phyloP scores from a whole-genome alignment of 2,329 filamentous ascomycete genomes.

The Pseudocercospora macadamiae region DNA sequence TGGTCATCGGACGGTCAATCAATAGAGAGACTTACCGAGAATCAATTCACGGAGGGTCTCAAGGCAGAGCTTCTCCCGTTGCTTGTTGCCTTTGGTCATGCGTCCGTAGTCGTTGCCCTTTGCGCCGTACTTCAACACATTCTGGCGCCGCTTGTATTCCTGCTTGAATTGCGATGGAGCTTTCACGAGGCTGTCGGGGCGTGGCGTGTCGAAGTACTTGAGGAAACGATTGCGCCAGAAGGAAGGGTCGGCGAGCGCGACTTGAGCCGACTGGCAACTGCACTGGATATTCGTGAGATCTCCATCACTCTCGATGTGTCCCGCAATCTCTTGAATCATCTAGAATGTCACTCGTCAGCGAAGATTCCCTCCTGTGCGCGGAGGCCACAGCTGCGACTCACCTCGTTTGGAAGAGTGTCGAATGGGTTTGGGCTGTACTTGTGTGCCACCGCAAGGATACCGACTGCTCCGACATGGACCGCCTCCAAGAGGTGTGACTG shows the following conservation, averaged over 20 bases:
- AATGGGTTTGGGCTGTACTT: slow-evolving; percentile 21
- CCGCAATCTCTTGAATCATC: slow-evolving; percentile 47
- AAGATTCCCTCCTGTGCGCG: background rate
- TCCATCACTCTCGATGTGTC: slow-evolving; percentile 43
- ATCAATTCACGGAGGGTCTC: slow-evolving; percentile 48
- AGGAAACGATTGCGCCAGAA: slow-evolving; percentile 55
- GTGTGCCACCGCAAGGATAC: background rate
- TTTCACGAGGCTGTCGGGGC: slow-evolving; percentile 18
- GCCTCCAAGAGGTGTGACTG: background rate
- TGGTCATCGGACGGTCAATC: slow-evolving; percentile 9
- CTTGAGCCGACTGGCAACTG: slow-evolving; percentile 44
- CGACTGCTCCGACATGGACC: background rate
- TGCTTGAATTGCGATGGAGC: slow-evolving; percentile 39
- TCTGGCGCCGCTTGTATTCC: slow-evolving; percentile 40
- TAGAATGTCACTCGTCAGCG: slow-evolving; percentile 24
- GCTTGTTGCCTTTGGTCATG: slow-evolving; percentile 20
- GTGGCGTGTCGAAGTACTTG: slow-evolving; percentile 44
- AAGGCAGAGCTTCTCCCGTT: slow-evolving; percentile 41
- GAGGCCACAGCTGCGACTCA: slow-evolving; percentile 13
- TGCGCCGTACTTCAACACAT: slow-evolving; percentile 23
- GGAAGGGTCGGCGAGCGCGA: slow-evolving; percentile 45
- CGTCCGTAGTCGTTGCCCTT: no score
- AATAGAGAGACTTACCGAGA: slow-evolving; percentile 43
- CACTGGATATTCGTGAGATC: slow-evolving; percentile 48
- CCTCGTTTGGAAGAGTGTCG: slow-evolving; percentile 33